Conservation (phyloP, 1,284 basidiomycete species). For the Heterobasidion irregulare region DNA sequence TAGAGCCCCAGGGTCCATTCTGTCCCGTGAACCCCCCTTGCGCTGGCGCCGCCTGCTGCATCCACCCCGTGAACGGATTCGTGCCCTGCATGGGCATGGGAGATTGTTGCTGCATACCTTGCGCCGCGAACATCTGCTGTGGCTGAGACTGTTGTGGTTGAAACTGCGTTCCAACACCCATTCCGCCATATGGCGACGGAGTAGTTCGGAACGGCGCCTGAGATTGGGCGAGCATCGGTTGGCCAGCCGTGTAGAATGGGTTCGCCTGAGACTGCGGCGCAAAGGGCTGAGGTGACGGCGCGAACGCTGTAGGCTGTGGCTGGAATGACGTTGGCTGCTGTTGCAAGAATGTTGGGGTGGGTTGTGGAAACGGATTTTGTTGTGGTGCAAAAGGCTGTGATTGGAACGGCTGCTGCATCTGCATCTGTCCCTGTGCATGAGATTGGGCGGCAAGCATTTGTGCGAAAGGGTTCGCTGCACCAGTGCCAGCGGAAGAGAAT, state of each 20-base stretch:
- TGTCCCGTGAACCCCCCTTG: conserved; percentile 2
- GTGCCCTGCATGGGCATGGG: conserved; percentile 5
- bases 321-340: conserved; percentile 11
- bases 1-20: conserved; percentile 9
- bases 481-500: neutral
- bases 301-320: conserved; percentile 5
- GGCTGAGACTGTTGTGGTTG: conserved; percentile 12
- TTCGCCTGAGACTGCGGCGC: conserved; percentile 8
- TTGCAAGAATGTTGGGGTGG: conserved; percentile 7
- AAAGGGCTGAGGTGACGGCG: conserved; percentile 11
- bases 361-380: neutral
- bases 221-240: conserved; percentile 11
- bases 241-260: conserved; percentile 9
- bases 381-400: neutral
- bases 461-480: conserved; percentile 8
- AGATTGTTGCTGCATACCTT: conserved; percentile 9
- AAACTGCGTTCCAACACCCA: conserved; percentile 12
- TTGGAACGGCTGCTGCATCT: conserved; percentile 1
- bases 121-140: conserved; percentile 7
- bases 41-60: conserved; percentile 8
- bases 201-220: conserved; percentile 12
- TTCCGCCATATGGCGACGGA: conserved; percentile 7
- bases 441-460: conserved; percentile 14
- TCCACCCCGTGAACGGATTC: conserved; percentile 23
- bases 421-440: conserved; percentile 1